Base-by-base conservation (phyloP, 1,284 basidiomycete species). In the Boletus sp. region DNA sequence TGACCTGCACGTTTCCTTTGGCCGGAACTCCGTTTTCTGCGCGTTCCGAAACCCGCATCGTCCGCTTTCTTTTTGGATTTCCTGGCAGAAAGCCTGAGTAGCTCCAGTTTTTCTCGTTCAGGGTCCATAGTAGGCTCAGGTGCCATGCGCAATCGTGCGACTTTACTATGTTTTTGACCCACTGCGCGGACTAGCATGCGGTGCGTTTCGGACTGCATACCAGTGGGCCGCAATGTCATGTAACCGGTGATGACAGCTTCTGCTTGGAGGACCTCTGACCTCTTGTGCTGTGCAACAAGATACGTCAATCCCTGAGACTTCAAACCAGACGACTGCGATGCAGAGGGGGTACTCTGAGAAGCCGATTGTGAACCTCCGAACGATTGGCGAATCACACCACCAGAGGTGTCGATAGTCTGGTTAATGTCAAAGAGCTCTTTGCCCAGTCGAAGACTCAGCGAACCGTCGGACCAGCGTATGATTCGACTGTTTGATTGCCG, bases 391-490 rank as follows among this genome's bases (percentile, higher is more conserved):
- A 77, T 66, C 34, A 78, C 66, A 30, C 74, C 72, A 35, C 78
- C 84, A 8, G 86, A 87, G 9, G 77, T 83, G 60, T 92, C 88
- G 50, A 87, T 70, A 49, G 77, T 82, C 63, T 86, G 77, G 43
- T 78, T 82, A 50, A 96, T 84, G 69, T 96, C 92, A 66, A 94
- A 94, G 5, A 94, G 74, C 61, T 96, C 94, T 66, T 87, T 87
- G 42, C 94, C 93, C 46, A 96, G 73, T 55, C 89, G 84, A 30
- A 96, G 77, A 59, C 90, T 93, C 54, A 91, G 72, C 13, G 86
- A 79, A 22, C 93, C 93, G 62, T 96, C 94, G 19, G 91, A 94
- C 93, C 93, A 96, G 8, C 85, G 82, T 46, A 96, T 82, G 32
- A 94, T 75, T 14, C 92, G 85, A 53, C 84, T 81, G 64, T 96